Base-by-base conservation (phyloP, 2,329 filamentous ascomycete species). In the Arthrobotrys musiformis region DNA sequence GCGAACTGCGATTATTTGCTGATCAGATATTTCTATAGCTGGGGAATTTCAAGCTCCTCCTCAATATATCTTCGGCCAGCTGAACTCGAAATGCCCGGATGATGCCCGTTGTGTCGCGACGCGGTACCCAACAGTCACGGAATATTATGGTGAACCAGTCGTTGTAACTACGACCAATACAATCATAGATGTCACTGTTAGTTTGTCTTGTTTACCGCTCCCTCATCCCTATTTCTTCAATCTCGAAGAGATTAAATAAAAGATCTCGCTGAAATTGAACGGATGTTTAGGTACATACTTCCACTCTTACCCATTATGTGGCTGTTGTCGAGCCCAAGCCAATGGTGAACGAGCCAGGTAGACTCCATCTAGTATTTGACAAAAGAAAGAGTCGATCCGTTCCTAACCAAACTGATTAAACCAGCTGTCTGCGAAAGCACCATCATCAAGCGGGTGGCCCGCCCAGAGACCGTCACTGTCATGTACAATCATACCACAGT, bases 311-410 rank as follows among this genome's bases (percentile, higher is more conserved):
- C 26, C 50, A 56, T 56, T 56, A 56, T 56, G 50, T 56, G 33
- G 50, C 50, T 56, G 50, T 56, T 33, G 50, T 56, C 13, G 50
- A 56, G 50, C 26, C 50, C n/a, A 56, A 56, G 50, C 50, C 50
- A 56, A 56, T 56, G 50, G 50, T 35, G 50, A 56, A 35, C 50
- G 50, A 56, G 50, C 50, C 50, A 56, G 50, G 50, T 56, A 56
- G 26, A 30, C 35, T 56, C 50, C 26, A 30, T 33, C 50, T 26
- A 56, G 24, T 56, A 30, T 56, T 26, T 56, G 50, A 56, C 26
- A 56, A 56, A 56, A 56, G 26, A 56, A 56, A 35, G 50, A 56
- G 24, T 56, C 50, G 50, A 56, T 8, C 24, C 50, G 9, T 56
- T 56, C 50, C 50, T 56, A 56, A 56, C 50, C 50, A 11, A 56